These are phyloP conservation scores for Aureobasidium melanogenum DNA, from an alignment of 2,329 filamentous ascomycete genomes.

Conservation along the genomic window DNA sequence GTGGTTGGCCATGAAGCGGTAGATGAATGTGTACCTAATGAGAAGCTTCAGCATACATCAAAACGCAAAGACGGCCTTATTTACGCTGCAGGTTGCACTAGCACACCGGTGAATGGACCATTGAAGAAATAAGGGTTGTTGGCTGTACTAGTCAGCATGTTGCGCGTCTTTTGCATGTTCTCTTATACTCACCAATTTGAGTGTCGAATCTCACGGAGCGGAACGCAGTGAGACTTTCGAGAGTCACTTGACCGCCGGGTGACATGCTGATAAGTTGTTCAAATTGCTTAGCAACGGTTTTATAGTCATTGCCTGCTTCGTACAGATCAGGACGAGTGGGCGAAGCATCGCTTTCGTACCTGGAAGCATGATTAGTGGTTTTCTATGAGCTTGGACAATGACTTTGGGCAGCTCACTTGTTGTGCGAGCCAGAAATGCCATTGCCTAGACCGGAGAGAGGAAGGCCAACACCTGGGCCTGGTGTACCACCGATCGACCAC, in stretches of 20 bases:
- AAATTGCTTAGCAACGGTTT: constrained; percentile 19
- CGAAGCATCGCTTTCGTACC: constrained; percentile 27
- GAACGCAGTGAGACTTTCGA: constrained; percentile 12
- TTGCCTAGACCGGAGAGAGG: constrained; percentile 17
- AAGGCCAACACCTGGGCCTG: constrained; percentile 8
- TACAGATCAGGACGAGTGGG: constrained; percentile 24
- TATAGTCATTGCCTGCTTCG: constrained; percentile 20
- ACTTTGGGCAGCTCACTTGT: constrained; percentile 15
- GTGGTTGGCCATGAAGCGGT: constrained; percentile 32
- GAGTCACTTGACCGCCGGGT: neutral
- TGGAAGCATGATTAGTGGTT: neutral
- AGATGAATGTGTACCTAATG: constrained; percentile 24
- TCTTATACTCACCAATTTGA: constrained; percentile 15
- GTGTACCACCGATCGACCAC: constrained; percentile 23
- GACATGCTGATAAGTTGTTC: constrained; percentile 16
- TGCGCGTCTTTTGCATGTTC: constrained; percentile 14
- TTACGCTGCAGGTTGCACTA: neutral
- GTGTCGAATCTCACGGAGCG: neutral
- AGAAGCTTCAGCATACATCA: neutral
- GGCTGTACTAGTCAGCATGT: constrained; percentile 12
- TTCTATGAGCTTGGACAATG: neutral
- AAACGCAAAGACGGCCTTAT: neutral
- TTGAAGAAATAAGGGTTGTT: constrained; percentile 21
- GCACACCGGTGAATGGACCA: neutral
- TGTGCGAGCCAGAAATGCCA: constrained; percentile 22